Evolutionary conservation across 2,329 filamentous ascomycete species (phyloP).

Genomic region (Fusarium concolor): DNA sequence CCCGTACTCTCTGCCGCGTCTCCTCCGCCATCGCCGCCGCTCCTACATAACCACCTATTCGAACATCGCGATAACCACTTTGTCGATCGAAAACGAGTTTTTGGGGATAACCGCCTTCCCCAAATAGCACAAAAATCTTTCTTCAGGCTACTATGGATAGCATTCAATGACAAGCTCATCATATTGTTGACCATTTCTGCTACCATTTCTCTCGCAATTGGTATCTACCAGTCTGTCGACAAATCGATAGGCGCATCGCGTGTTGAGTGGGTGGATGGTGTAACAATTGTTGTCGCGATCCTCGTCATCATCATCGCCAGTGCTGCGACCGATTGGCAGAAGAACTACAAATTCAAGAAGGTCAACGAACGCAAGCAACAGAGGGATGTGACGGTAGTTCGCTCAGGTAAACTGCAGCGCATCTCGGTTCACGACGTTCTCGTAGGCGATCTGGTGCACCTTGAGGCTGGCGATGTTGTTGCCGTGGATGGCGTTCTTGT

Average conservation of each 20-base stretch:
- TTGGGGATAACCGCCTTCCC: slow-evolving; percentile 67
- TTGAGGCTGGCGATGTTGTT: slow-evolving; percentile 79
- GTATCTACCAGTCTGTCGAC: slow-evolving; percentile 77
- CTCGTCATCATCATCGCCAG: slow-evolving; percentile 80
- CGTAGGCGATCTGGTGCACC: slow-evolving; percentile 78
- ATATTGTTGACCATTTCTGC: slow-evolving; percentile 78
- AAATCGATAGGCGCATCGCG: slow-evolving; percentile 60
- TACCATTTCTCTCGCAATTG: slow-evolving; percentile 78
- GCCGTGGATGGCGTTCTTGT: slow-evolving; percentile 78
- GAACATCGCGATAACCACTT: slow-evolving; percentile 46
- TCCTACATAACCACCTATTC: slow-evolving; percentile 47
- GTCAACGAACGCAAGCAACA: slow-evolving; percentile 85
- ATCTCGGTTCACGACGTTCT: slow-evolving; percentile 78
- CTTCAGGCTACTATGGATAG: slow-evolving; percentile 76
- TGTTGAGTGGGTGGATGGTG: slow-evolving; percentile 85
- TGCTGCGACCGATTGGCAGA: slow-evolving; percentile 85
- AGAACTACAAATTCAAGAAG: slow-evolving; percentile 83
- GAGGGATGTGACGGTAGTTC: slow-evolving; percentile 77
- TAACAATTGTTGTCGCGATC: slow-evolving; percentile 82
- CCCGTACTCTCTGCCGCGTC: slow-evolving; percentile 41
- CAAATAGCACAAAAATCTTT: slow-evolving; percentile 77
- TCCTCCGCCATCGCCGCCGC: slow-evolving; percentile 36
- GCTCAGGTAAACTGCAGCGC: slow-evolving; percentile 77
- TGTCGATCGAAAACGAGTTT: slow-evolving; percentile 75
- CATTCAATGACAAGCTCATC: slow-evolving; percentile 84